Evolutionary conservation across 257 asterid genomes (phyloP), one percentile per base, ranked within the genome.

Genomic region (Asclepias syriaca): DNA sequence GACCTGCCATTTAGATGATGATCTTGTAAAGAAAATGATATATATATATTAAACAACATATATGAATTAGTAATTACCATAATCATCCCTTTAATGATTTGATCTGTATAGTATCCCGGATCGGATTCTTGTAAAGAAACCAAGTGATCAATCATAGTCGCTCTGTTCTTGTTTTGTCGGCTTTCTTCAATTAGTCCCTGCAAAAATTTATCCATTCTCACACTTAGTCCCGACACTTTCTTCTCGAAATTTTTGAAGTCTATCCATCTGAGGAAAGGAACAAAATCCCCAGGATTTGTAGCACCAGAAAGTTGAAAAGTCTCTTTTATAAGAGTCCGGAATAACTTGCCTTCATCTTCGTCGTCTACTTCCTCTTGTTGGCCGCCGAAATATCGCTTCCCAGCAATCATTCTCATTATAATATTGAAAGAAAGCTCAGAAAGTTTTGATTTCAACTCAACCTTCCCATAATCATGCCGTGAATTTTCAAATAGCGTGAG

Each of bases 101-200:
- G 76, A 69, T 90, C 93, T 0, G 86, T 79, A 65, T 87, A 88
- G 58, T 76, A 78, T 29, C 84, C 90, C 0, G 91, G 89, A 29
- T 90, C 81, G 0, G 85, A 66, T 24, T 87, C 81, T 65, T 88
- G 96, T 74, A 88, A 69, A 54, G 82, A 70, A n/a, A 90, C 82
- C 77, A 90, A 57, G 70, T 87, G 90, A 83, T 78, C 84, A 0
- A 88, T 85, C 90, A 88, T 84, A 1, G 88, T 79, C n/a, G 75
- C 78, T 8, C 65, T 65, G n/a, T 66, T 45, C 63, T 68, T 75
- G 12, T 54, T 72, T 0, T 12, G 22, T 1, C 84, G 70, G 9
- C 77, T 84, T 55, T 84, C 96, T 22, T 87, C 89, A 48, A 90
- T 67, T 69, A 87, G 46, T 3, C 81, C 82, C 57, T 90, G 90